These are phyloP conservation scores for Blastocystis sp. DNA, from an alignment of 352 stramenopile genomes.

Conservation along the genomic window DNA sequence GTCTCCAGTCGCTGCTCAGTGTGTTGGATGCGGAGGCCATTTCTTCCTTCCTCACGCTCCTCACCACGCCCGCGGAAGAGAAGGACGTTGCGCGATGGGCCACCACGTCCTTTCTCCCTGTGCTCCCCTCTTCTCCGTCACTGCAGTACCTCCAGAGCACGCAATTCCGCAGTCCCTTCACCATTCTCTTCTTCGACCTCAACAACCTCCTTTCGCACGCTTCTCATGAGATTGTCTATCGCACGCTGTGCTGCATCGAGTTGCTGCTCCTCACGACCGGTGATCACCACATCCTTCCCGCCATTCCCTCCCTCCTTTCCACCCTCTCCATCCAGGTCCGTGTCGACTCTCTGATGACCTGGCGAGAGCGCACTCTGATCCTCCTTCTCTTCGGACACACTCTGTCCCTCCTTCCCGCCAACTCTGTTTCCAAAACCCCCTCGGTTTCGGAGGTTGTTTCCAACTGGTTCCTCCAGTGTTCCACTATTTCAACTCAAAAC, in stretches of 20 bases:
- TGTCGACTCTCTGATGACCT: constrained; percentile 25
- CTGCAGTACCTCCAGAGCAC: constrained; percentile 7
- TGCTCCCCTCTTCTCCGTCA: neutral
- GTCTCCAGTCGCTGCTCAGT: neutral
- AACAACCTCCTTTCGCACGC: constrained; percentile 34
- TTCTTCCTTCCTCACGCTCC: neutral
- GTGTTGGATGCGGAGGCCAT: neutral
- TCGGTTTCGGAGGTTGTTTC: neutral
- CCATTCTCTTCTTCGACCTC: constrained; percentile 26
- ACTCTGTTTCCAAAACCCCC: neutral
- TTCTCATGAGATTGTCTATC: constrained; percentile 10
- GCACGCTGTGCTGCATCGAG: constrained; percentile 13
- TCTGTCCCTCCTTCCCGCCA: neutral
- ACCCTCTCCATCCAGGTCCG: constrained; percentile 12
- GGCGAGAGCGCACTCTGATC: constrained; percentile 26
- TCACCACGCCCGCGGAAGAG: constrained; percentile 16
- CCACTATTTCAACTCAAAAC: neutral
- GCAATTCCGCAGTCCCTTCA: neutral
- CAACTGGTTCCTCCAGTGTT: constrained; percentile 14
- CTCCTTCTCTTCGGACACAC: constrained; percentile 38
- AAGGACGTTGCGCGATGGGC: neutral
- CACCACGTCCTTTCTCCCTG: constrained; percentile 5
- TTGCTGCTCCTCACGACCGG: neutral
- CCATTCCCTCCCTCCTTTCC: constrained; percentile 27
- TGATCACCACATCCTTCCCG: neutral